Evolutionary conservation across 176 grass and related monocot species (phyloP).

Genomic region (Themeda triandra): DNA sequence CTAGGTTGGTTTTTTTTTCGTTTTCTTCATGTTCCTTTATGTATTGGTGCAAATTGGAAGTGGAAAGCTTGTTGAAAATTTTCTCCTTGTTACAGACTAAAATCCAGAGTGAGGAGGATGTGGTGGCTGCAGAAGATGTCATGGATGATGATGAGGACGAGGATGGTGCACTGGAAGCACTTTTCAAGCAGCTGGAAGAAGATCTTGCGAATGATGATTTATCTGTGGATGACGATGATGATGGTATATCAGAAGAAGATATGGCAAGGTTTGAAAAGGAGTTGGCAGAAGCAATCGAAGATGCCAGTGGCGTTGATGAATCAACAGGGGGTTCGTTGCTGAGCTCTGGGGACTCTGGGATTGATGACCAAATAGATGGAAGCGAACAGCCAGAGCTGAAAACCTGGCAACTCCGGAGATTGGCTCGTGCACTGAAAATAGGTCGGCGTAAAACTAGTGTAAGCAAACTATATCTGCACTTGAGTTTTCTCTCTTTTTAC

Average conservation of each 20-base stretch:
- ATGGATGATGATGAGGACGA: slow-evolving; percentile 41
- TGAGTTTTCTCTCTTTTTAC: neutral
- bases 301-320: slow-evolving; percentile 34
- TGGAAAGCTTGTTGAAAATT: neutral
- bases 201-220: slow-evolving; percentile 70
- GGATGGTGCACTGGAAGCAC: slow-evolving; percentile 59
- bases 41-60: neutral
- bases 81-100: slow-evolving; percentile 31
- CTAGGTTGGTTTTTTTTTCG: too few relatives aligned
- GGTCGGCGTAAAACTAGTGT: slow-evolving; percentile 81
- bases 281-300: slow-evolving; percentile 63
- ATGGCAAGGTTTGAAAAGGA: slow-evolving; percentile 71
- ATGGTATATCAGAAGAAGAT: slow-evolving; percentile 89
- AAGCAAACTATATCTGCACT: slow-evolving; percentile 28
- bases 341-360: slow-evolving; percentile 10
- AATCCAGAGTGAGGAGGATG: slow-evolving; percentile 34
- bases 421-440: slow-evolving; percentile 74
- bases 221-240: slow-evolving; percentile 46
- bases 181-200: slow-evolving; percentile 84
- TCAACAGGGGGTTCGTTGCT: neutral
- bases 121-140: slow-evolving; percentile 12
- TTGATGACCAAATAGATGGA: slow-evolving; percentile 31
- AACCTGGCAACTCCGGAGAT: slow-evolving; percentile 76
- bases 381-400: slow-evolving; percentile 41
- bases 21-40: neutral